Evolutionary conservation across 768 basidiomycete species (phyloP).

Genomic region (Hirschioporus abietinus): DNA sequence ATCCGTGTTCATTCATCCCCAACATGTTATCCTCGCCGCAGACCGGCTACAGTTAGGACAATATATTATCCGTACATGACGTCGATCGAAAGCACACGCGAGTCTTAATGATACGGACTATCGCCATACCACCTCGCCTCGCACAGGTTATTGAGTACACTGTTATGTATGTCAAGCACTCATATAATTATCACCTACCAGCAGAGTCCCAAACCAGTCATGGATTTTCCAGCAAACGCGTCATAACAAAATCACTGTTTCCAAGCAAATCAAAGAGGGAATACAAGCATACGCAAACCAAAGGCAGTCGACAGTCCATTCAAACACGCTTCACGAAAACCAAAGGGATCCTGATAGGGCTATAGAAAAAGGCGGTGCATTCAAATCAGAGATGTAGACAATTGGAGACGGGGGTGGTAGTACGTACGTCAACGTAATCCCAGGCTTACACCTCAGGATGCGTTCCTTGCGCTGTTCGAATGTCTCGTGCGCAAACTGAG

Average conservation of each 20-base stretch:
- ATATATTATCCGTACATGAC: too few relatives aligned
- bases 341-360: conserved; percentile 28
- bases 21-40: too few relatives aligned
- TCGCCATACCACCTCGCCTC: too few relatives aligned
- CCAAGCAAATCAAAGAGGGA: background rate
- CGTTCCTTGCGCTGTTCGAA: conserved; percentile 41
- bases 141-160: too few relatives aligned
- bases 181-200: too few relatives aligned
- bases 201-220: too few relatives aligned
- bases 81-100: too few relatives aligned
- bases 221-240: too few relatives aligned
- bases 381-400: background rate
- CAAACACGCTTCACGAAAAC: conserved; percentile 27
- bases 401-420: background rate
- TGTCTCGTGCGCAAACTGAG: conserved; percentile 40
- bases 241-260: background rate
- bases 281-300: background rate
- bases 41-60: too few relatives aligned
- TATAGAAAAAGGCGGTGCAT: conserved; percentile 10
- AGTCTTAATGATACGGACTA: too few relatives aligned
- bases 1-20: too few relatives aligned
- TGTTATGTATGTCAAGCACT: too few relatives aligned
- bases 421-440: conserved; percentile 43
- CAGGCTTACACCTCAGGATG: conserved; percentile 30
- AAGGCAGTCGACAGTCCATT: background rate